Evolutionary conservation across 2,329 filamentous ascomycete genomes (phyloP).

Genomic region (Hansfordia pulvinata): DNA sequence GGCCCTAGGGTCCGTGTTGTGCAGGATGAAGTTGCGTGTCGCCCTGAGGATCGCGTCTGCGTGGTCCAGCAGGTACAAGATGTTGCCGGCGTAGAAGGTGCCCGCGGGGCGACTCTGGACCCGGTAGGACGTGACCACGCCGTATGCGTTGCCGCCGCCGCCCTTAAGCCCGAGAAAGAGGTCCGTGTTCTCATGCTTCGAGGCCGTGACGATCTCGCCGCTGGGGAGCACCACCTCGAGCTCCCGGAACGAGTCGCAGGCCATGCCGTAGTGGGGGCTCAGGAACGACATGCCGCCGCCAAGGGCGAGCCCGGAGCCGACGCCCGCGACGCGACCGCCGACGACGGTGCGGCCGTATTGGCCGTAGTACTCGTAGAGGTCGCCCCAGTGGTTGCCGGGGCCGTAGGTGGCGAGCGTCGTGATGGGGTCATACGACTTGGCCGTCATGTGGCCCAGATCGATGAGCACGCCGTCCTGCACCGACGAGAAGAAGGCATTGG

Average conservation of each 20-base stretch:
- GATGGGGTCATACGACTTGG: constrained; percentile 11
- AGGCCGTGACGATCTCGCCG: constrained; percentile 10
- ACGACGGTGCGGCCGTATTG: constrained; percentile 11
- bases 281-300: constrained; percentile 14
- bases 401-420: constrained; percentile 12
- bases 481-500: constrained; percentile 12
- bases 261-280: constrained; percentile 13
- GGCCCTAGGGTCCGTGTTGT: constrained; percentile 19
- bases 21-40: constrained; percentile 14
- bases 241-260: constrained; percentile 14
- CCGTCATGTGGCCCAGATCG: constrained; percentile 10
- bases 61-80: constrained; percentile 14
- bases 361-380: constrained; percentile 9
- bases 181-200: constrained; percentile 10
- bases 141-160: constrained; percentile 14
- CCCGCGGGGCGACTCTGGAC: constrained; percentile 14
- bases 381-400: constrained; percentile 12
- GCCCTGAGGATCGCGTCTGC: constrained; percentile 13
- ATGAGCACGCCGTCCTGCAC: constrained; percentile 12
- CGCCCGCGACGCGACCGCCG: constrained; percentile 11
- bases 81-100: constrained; percentile 13
- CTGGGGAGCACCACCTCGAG: constrained; percentile 15
- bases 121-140: constrained; percentile 9
- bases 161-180: constrained; percentile 14
- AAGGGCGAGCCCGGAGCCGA: constrained; percentile 12